These are phyloP conservation scores for Strobilomyces confusus DNA, from an alignment of 768 basidiomycete genomes.

Conservation along the genomic window DNA sequence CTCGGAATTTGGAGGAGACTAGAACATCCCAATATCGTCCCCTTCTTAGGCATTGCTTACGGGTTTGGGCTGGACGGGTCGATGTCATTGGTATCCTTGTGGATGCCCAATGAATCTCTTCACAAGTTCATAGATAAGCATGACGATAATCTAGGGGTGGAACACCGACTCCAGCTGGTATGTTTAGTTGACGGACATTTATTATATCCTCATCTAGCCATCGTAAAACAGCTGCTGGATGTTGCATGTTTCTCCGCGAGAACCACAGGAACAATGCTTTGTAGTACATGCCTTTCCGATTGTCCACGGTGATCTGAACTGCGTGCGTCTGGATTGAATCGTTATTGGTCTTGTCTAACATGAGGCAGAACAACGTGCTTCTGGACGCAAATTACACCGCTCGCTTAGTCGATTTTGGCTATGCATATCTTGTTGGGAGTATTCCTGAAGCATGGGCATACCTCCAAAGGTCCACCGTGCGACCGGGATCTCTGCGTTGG, in stretches of 20 bases:
- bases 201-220: no score
- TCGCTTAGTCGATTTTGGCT: background rate
- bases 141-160: background rate
- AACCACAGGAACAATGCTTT: background rate
- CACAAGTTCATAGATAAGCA: background rate
- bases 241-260: background rate
- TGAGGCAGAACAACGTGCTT: background rate
- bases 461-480: background rate
- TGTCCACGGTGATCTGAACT: background rate
- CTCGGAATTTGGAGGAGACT: conserved; percentile 2
- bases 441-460: background rate
- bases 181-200: background rate
- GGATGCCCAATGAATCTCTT: conserved; percentile 26
- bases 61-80: conserved; percentile 22
- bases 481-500: background rate
- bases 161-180: background rate
- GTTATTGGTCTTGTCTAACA: background rate
- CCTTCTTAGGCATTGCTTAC: conserved; percentile 12
- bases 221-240: background rate
- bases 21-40: conserved; percentile 25
- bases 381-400: background rate
- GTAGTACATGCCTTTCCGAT: background rate
- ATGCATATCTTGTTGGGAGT: background rate
- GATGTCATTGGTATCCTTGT: conserved; percentile 29
- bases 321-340: background rate